A percentile compares a stretch with the other conserved stretches of the same genome.
Conservation (phyloP, 2,329 filamentous ascomycete genomes). For the Ascochyta clinopodiicola region DNA sequence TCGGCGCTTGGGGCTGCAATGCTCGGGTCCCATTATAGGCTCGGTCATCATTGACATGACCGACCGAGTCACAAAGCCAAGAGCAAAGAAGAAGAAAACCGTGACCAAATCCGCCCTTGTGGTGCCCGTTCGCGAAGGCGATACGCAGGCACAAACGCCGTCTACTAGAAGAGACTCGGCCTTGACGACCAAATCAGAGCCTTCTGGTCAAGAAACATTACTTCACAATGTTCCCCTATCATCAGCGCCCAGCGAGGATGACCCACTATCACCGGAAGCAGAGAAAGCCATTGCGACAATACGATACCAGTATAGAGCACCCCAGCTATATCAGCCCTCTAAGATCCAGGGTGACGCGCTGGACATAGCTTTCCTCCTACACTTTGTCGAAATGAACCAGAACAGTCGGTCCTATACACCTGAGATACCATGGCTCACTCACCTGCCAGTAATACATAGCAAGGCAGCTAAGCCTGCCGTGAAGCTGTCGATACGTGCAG, state of each 20-base stretch:
- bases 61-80: slow-evolving; percentile 37
- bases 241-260: not conserved
- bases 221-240: slow-evolving; percentile 1
- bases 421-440: slow-evolving; percentile 37
- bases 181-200: slow-evolving; percentile 1
- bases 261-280: slow-evolving; percentile 13
- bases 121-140: slow-evolving; percentile 2
- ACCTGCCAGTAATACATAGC: slow-evolving; percentile 28
- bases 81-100: slow-evolving; percentile 32
- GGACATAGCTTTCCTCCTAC: slow-evolving; percentile 39
- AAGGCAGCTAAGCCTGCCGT: slow-evolving; percentile 33
- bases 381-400: slow-evolving; percentile 40
- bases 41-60: slow-evolving; percentile 48
- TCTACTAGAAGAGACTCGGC: slow-evolving; percentile 6
- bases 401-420: slow-evolving; percentile 22
- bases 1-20: slow-evolving; percentile 35
- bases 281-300: slow-evolving; percentile 33
- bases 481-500: slow-evolving; percentile 39
- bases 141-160: not conserved
- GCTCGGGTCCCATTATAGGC: slow-evolving; percentile 41
- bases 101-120: slow-evolving; percentile 6
- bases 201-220: slow-evolving; percentile 6
- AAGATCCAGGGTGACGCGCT: slow-evolving; percentile 29
- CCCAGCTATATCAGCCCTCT: slow-evolving; percentile 35
- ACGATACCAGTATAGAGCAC: slow-evolving; percentile 32